Conservation (phyloP, 352 stramenopile genomes). For the Phytophthora cryptogea region DNA sequence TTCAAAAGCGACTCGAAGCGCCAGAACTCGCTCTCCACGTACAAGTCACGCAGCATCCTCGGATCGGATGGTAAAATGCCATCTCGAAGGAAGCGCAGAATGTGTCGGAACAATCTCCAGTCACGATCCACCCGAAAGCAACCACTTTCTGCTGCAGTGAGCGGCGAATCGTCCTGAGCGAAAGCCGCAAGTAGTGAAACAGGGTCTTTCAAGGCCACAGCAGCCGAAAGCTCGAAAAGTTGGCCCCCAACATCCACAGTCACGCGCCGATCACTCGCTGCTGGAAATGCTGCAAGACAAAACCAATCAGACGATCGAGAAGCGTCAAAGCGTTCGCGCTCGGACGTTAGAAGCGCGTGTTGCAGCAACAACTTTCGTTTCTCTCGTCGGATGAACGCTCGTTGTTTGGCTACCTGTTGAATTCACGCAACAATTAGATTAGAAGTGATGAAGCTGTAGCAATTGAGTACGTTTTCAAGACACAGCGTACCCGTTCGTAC, state of each 20-base stretch:
- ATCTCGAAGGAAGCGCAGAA: constrained; percentile 83
- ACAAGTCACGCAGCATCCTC: constrained; percentile 68
- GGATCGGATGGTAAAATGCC: constrained; percentile 66
- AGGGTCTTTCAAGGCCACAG: constrained; percentile 55
- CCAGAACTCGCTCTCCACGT: constrained; percentile 86
- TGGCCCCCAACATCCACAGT: constrained; percentile 73
- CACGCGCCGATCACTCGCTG: constrained; percentile 47
- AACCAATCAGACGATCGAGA: constrained; percentile 81
- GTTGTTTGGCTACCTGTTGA: constrained; percentile 68
- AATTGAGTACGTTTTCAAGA: not conserved
- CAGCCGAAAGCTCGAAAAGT: constrained; percentile 69
- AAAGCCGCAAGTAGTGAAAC: constrained; percentile 71
- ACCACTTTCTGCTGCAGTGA: constrained; percentile 57
- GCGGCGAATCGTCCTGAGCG: constrained; percentile 63
- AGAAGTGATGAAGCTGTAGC: not conserved
- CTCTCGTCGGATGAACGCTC: constrained; percentile 80
- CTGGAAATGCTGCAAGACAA: constrained; percentile 57
- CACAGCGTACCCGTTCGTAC: constrained; percentile 50
- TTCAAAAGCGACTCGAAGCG: constrained; percentile 76
- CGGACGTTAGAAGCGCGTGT: constrained; percentile 72
- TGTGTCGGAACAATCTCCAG: constrained; percentile 78
- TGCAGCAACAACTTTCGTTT: constrained; percentile 77
- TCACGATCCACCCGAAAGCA: constrained; percentile 80
- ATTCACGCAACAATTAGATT: not conserved
- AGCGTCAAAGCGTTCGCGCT: constrained; percentile 74